Percentiles rank a stretch among this genome's conserved stretches.
phyloP scores from a whole-genome alignment of 2,329 filamentous ascomycete species.

The Magnaporthales sp. region DNA sequence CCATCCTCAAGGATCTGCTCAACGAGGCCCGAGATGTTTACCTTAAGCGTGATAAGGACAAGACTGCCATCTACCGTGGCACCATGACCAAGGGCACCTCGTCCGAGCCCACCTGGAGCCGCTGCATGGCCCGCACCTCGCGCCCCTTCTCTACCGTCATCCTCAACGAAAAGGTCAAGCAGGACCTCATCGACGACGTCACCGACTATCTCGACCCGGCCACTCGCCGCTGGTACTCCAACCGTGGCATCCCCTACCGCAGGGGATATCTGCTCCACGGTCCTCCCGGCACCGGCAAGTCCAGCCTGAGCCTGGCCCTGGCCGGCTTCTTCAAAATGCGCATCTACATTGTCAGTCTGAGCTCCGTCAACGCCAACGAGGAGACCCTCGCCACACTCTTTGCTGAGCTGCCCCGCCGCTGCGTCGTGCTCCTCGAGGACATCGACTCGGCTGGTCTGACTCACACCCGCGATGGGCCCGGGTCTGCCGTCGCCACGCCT shows the following conservation, averaged over 20 bases:
- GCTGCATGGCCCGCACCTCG: slow-evolving; percentile 50
- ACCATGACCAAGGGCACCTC: slow-evolving; percentile 23
- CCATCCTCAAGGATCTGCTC: slow-evolving; percentile 52
- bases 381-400: slow-evolving; percentile 58
- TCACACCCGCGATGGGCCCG: slow-evolving; percentile 38
- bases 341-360: slow-evolving; percentile 65
- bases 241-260: slow-evolving; percentile 77
- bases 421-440: slow-evolving; percentile 67
- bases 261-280: slow-evolving; percentile 77
- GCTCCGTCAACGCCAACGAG: slow-evolving; percentile 52
- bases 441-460: slow-evolving; percentile 67
- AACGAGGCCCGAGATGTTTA: slow-evolving; percentile 47
- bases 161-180: slow-evolving; percentile 51
- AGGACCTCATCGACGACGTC: slow-evolving; percentile 50
- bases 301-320: slow-evolving; percentile 60
- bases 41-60: slow-evolving; percentile 47
- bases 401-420: slow-evolving; percentile 56
- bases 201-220: slow-evolving; percentile 53
- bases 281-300: slow-evolving; percentile 74
- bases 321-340: slow-evolving; percentile 62
- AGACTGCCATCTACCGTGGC: slow-evolving; percentile 59
- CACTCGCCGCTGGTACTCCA: slow-evolving; percentile 70
- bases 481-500: background rate
- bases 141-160: slow-evolving; percentile 59
- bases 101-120: slow-evolving; percentile 45